A percentile compares a stretch with the other conserved stretches of the same genome.
phyloP scores from a whole-genome alignment of 805 yeast genomes.

The Yamadazyma endophytica region DNA sequence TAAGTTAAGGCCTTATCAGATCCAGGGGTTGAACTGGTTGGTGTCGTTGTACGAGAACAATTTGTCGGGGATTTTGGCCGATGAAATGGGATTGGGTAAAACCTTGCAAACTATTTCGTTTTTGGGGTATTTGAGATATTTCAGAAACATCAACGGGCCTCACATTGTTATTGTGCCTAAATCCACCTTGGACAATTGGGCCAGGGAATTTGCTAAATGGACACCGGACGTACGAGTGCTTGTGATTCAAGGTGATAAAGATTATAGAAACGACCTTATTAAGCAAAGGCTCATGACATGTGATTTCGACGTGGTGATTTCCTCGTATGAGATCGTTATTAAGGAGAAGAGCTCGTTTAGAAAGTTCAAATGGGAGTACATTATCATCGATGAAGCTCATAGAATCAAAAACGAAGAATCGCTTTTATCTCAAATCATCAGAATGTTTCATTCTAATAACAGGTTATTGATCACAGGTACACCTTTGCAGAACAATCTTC shows the following conservation, averaged over 20 bases:
- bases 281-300: constrained; percentile 48
- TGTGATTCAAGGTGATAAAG: constrained; percentile 72
- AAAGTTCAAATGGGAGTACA: constrained; percentile 73
- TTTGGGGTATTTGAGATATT: constrained; percentile 65
- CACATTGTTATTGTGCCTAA: constrained; percentile 75
- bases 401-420: constrained; percentile 77
- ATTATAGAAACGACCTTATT: constrained; percentile 54
- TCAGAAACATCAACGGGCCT: constrained; percentile 62
- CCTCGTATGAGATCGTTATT: constrained; percentile 75
- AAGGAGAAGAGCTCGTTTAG: constrained; percentile 64
- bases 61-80: constrained; percentile 74
- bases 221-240: constrained; percentile 73
- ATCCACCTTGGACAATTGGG: constrained; percentile 79
- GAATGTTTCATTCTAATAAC: constrained; percentile 67
- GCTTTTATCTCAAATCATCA: constrained; percentile 65
- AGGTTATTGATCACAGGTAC: constrained; percentile 77
- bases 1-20: constrained; percentile 64
- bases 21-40: constrained; percentile 80
- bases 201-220: constrained; percentile 72
- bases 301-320: constrained; percentile 67
- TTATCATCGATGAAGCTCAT: constrained; percentile 80
- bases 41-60: constrained; percentile 63
- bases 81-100: constrained; percentile 85
- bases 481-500: constrained; percentile 74
- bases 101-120: constrained; percentile 77